Evolutionary conservation across 1,284 basidiomycete species (phyloP), one percentile per base, ranked within the genome.

Genomic region (Ustilago hordei): DNA sequence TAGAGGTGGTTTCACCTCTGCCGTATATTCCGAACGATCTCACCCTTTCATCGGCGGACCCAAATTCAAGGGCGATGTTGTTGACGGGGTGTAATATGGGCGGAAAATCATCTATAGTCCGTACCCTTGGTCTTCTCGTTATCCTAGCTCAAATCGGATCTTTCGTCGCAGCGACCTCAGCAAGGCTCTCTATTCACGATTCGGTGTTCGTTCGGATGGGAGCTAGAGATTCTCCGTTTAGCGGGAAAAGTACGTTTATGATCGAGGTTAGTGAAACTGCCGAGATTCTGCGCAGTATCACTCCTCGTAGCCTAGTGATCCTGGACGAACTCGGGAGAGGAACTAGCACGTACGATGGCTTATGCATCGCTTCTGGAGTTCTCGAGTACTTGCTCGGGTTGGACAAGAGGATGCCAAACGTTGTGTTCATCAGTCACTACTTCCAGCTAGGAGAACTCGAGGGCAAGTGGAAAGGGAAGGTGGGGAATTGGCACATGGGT

Each of bases 261-360:
- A 93, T 97, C 0, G 96, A 99, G 87, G 92, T 98, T 88, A 89
- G 91, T 8, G 95, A 98, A 86, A 98, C 95, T 0, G 93, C 92
- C 79, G 93, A 97, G 75, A 95, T 98, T 64, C 87, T 98, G 17
- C 80, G 82, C 36, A 61, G 73, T 1, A 80, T 85, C 0, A 86
- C 86, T 2, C 35, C 64, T 0, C 72, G 82, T 0, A 93, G 61
- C 1, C 69, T 85, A 4, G 81, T 85, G 4, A 69, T 85, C 4
- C 61, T 84, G 7, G 82, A 84, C 56, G 83, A 85, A 53, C 65
- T 83, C 1, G 81, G 81, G 0, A 53, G 80, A 0, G 80, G 80
- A 0, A 84, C 76, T 4, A 71, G 65, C 32, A 81, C 81, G 39
- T 73, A 76, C 50, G 81, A 85, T 53, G 82, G 81, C 4, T 31